Percentiles rank a stretch among this genome's conserved stretches.
Conservation (phyloP, 768 basidiomycete genomes). For the Serendipita indica region DNA sequence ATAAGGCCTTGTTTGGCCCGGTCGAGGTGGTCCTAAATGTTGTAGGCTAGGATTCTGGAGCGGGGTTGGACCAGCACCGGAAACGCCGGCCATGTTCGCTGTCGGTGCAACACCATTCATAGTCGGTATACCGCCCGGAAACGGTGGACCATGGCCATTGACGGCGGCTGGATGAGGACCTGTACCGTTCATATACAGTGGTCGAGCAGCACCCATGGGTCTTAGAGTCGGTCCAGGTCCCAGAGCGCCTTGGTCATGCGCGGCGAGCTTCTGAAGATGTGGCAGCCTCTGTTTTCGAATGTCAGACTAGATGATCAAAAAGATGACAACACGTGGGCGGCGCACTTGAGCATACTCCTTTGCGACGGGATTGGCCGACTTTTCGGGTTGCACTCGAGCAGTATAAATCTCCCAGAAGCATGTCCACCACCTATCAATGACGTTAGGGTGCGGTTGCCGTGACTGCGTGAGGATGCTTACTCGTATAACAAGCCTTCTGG, state of each 20-base stretch:
- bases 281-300: no score
- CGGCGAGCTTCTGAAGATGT: no score
- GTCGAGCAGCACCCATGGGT: no score
- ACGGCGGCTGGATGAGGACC: neutral
- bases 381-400: neutral
- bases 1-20: neutral
- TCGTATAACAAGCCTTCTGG: slow-evolving; percentile 24
- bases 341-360: neutral
- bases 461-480: slow-evolving; percentile 17
- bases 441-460: neutral
- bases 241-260: no score
- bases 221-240: no score
- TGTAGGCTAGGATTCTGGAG: neutral
- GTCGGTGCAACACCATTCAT: neutral
- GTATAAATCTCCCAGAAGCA: neutral
- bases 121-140: neutral
- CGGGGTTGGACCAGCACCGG: neutral
- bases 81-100: neutral
- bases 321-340: neutral
- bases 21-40: neutral
- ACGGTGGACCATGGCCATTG: neutral
- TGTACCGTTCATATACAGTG: no score
- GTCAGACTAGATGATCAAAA: no score
- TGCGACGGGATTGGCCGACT: neutral
- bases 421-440: neutral